Evolutionary conservation across 805 yeast genomes (phyloP), one percentile per base, ranked within the genome.

Genomic region (Vanderwaltozyma polyspora): DNA sequence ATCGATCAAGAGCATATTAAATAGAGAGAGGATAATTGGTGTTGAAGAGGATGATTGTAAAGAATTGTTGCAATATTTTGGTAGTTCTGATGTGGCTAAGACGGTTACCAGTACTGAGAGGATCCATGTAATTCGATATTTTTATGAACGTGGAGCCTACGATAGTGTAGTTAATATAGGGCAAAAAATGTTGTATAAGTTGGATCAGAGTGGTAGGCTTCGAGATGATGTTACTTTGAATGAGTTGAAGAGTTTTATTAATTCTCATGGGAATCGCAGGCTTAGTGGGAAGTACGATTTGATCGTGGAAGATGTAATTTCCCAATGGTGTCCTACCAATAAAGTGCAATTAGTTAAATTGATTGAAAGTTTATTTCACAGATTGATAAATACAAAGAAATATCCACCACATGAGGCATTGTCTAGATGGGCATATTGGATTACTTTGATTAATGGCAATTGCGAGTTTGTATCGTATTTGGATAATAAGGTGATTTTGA

Each of bases 381-480:
- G 24, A 6, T 10, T 10, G 7, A 10, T 10, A 21, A 7, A 21
- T 21, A 29, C 29, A 10, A 24, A 14, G 14, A 25, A 21, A 23
- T 23, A 36, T 17, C 11, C 35, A 23, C 12, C 37, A n/a, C 19
- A 19, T 10, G 36, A 47, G 31, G 25, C 35, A 19, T 8, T 52
- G 13, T 19, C 39, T 7, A 40, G 40, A 19, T 55, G 60, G 60
- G 43, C 38, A 7, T 43, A 43, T 25, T 45, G 55, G 49, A 38
- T 44, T 23, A 46, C 38, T 14, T 22, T 35, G 19, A 25, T 51
- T 23, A 42, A 49, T 21, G 59, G 60, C 5, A 48, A 47, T 33
- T 52, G 55, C 32, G 50, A 51, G 27, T 41, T 48, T 21, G 37
- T 45, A 5, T 43, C 40, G 19, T 52, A 43, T 33, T 38, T 44